These are phyloP conservation scores for Xylaria sp. DNA, from an alignment of 2,329 filamentous ascomycete genomes.

Conservation along the genomic window DNA sequence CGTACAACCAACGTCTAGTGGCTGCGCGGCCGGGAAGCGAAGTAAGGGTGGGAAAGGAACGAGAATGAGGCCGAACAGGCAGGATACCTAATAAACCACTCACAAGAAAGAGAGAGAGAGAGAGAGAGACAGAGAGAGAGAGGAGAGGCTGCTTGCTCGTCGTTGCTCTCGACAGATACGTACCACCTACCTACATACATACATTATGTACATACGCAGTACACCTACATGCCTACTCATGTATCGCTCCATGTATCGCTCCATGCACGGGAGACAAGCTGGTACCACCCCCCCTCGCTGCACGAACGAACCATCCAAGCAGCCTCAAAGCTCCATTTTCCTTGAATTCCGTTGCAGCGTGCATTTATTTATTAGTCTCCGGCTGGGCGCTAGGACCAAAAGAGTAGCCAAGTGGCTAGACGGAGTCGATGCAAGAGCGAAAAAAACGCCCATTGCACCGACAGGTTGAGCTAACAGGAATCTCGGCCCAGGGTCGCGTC, in stretches of 20 bases:
- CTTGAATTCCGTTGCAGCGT: constrained; percentile 42
- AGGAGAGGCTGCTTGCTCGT: constrained; percentile 23
- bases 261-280: constrained; percentile 32
- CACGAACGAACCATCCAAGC: constrained; percentile 46
- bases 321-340: constrained; percentile 48
- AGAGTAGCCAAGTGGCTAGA: constrained; percentile 43
- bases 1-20: constrained; percentile 18
- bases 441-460: constrained; percentile 48
- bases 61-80: constrained; percentile 36
- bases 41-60: constrained; percentile 29
- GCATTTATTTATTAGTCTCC: constrained; percentile 40
- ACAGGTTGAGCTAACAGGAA: constrained; percentile 49
- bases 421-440: constrained; percentile 41
- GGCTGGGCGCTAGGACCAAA: constrained; percentile 46
- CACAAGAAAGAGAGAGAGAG: too few relatives aligned
- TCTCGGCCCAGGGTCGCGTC: constrained; percentile 52
- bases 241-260: constrained; percentile 28
- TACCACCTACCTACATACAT: too few relatives aligned
- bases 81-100: constrained; percentile 28
- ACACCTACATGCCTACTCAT: too few relatives aligned
- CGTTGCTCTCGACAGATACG: constrained; percentile 1
- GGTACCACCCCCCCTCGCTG: constrained; percentile 37
- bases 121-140: too few relatives aligned
- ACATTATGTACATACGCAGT: too few relatives aligned
- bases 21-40: constrained; percentile 38